Conservation (phyloP, 2,329 filamentous ascomycete species). For the Exutisphaerella laricina region DNA sequence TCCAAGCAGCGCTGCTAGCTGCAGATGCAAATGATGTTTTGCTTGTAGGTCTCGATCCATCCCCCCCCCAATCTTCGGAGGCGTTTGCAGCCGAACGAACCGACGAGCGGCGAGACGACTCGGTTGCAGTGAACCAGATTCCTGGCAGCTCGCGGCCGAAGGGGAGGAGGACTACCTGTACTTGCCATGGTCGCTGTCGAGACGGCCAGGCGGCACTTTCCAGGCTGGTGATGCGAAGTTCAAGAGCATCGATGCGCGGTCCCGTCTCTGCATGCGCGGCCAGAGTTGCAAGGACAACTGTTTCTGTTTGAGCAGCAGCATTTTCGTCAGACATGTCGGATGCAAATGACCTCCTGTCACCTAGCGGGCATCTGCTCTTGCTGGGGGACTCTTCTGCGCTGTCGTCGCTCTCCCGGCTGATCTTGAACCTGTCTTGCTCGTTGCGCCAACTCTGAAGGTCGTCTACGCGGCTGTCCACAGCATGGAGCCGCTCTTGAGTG, state of each 20-base stretch:
- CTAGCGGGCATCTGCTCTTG: conserved; percentile 30
- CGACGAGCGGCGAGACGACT: conserved; percentile 33
- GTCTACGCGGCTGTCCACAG: conserved; percentile 57
- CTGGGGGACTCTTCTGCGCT: conserved; percentile 24
- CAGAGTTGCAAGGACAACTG: conserved; percentile 31
- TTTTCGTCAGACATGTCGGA: conserved; percentile 35
- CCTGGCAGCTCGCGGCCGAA: conserved; percentile 54
- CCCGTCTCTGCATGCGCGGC: conserved; percentile 36
- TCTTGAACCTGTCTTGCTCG: conserved; percentile 17
- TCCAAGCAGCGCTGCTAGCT: conserved; percentile 44
- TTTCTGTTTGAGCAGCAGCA: conserved; percentile 33
- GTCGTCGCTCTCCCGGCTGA: conserved; percentile 30
- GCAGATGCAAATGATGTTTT: conserved; percentile 27
- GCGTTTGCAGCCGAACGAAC: conserved; percentile 38
- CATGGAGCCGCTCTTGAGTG: conserved; percentile 29
- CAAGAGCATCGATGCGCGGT: conserved; percentile 44
- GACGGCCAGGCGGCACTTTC: conserved; percentile 58
- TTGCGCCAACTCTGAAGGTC: conserved; percentile 55
- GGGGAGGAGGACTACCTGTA: conserved; percentile 71
- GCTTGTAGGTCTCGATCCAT: conserved; percentile 14
- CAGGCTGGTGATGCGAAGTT: conserved; percentile 47
- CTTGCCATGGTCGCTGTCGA: conserved; percentile 59
- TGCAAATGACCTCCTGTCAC: conserved; percentile 37
- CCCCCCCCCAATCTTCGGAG: conserved; percentile 46
- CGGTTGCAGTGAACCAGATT: conserved; percentile 46